Base-by-base conservation (phyloP, 306 rosid genomes). In the Ormosia semicastrata region DNA sequence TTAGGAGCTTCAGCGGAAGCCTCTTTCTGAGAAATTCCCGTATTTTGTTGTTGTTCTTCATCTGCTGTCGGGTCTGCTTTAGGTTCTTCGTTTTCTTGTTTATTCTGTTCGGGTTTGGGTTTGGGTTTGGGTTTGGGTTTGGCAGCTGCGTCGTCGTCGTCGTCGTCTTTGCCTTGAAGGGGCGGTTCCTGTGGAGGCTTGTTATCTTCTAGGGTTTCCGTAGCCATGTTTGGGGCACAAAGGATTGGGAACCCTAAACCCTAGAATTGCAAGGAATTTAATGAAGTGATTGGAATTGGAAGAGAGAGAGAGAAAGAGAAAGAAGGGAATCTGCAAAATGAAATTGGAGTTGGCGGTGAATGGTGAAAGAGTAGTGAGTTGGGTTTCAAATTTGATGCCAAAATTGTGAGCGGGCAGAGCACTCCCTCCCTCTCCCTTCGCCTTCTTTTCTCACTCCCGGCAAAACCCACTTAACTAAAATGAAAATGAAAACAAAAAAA, bases 141-240 rank as follows among this genome's bases (percentile, higher is more conserved):
- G n/a, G 80, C 37, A 24, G 24, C 43, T 33, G 64, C 34, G 34
- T 8, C 59, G 17, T 1, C 59, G 34, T 8, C 59, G 17, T 1
- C 59, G 39, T 69, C 85, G 9, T 65, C 79, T 24, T 84, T 65
- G 32, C 50, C 89, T 9, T 49, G 81, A 6, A 58, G 36, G 12
- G 88, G 88, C 69, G 91, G 84, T 62, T 85, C 87, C 18, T 76
- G 85, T 4, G 34, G 87, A 2, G 90, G 79, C 29, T 84, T 86
- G 85, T 53, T 84, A 64, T 89, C 97, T 41, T 90, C 94, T 88
- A 86, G 89, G 90, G 88, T 85, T 80, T 84, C 97, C 50, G 94
- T 76, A 39, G 97, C 95, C 98, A 95, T 95, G 81, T 10, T 40
- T 37, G 36, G 39, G 47, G 13, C 32, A 12, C 2, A 15, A 2